These are phyloP conservation scores for Stephania cephalantha DNA, from an alignment of 164 flowering plant genomes.

Conservation along the genomic window DNA sequence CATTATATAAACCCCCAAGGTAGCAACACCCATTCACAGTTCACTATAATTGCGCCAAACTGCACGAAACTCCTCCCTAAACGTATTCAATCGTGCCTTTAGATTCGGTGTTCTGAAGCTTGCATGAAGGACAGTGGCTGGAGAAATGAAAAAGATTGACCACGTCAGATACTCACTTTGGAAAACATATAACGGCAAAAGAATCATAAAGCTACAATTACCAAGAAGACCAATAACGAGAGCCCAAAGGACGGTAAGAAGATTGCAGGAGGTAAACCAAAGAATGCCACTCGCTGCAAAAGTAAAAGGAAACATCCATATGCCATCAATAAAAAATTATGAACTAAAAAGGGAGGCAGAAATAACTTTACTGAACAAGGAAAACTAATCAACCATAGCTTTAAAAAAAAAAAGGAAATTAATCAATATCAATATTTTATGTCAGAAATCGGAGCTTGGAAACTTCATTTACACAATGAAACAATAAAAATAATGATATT, in stretches of 20 bases:
- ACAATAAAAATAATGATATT: background rate
- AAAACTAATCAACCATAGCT: background rate
- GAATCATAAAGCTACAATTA: conserved; percentile 17
- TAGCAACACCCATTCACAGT: conserved; percentile 34
- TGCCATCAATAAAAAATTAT: background rate
- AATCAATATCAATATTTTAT: too few species aligned
- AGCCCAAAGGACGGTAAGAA: conserved; percentile 74
- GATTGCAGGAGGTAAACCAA: conserved; percentile 85
- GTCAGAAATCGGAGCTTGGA: background rate
- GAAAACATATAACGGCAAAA: background rate
- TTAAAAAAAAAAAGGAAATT: too few species aligned
- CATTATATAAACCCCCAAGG: conserved; percentile 12
- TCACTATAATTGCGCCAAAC: conserved; percentile 96
- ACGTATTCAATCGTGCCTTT: conserved; percentile 13
- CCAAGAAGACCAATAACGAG: conserved; percentile 75
- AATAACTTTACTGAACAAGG: background rate
- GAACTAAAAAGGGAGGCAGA: background rate
- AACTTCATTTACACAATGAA: conserved; percentile 3
- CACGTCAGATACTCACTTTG: background rate
- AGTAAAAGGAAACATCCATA: background rate
- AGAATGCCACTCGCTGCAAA: conserved; percentile 62
- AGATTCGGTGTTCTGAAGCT: conserved; percentile 79
- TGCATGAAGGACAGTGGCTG: conserved; percentile 91
- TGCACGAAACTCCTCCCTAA: conserved; percentile 18
- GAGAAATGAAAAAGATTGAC: conserved; percentile 4